Base-by-base conservation (phyloP, 2,329 filamentous ascomycete species). In the Claviceps sp. region DNA sequence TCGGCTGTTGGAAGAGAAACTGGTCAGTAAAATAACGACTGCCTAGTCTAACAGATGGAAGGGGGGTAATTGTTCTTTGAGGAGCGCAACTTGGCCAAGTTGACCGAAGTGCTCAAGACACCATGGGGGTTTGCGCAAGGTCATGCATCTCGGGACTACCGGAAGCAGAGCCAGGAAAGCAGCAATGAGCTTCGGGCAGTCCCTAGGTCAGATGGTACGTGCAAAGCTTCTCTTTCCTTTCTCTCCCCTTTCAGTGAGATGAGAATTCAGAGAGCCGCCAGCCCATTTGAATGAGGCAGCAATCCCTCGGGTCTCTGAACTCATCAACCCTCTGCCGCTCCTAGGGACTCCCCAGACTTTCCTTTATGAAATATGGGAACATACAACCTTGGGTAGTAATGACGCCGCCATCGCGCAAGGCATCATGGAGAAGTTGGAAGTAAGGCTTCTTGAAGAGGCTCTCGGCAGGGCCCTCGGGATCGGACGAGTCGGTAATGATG, bases 341-440 rank as follows among this genome's bases (percentile, higher is more conserved):
- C 65, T 61, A 62, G 62, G 61, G 65, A 66, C 63, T 53, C 60
- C 65, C 61, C 60, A 13, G 57, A 67, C 69, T 67, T 65, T 66
- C 65, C 65, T 56, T 34, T 59, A 65, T 67, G 63, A 70, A 68
- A 79, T 76, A 81, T 79, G 83, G 84, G 82, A 78, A 88, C 88
- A 81, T 89, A 95, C 88, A 95, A 98, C 93, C 93, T 96, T 98
- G 93, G 69, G 93, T 98, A 73, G 89, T 91, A 75, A 98, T 97
- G 67, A 98, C 89, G 76, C 93, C 93, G 73, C 90, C 91, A 65
- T 95, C 88, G 61, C 87, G 84, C 63, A 97, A 83, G 63, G 93
- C 93, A 65, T 84, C 86, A 70, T 85, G 78, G 57, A 98, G 81
- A 61, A 98, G 84, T 79, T 96, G 79, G 72, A 97, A 98, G 81